Conservation (phyloP, 352 stramenopile genomes). For the Phytophthora cactorum region DNA sequence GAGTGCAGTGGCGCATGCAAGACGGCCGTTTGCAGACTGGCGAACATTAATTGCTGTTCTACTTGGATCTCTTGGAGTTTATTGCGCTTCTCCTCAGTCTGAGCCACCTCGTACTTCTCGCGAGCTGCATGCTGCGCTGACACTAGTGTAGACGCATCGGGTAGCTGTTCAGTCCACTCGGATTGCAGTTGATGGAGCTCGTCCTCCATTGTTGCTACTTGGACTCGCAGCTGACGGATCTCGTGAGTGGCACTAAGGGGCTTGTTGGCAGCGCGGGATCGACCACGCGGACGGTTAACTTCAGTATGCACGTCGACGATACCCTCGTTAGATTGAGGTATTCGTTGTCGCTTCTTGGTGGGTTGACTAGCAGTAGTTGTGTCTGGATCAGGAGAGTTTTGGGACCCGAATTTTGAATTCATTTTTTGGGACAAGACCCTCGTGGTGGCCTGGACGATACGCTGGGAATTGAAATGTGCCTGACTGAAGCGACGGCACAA, state of each 20-base stretch:
- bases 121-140: conserved; percentile 1
- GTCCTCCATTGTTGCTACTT: conserved; percentile 1
- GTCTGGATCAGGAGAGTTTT: neutral
- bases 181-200: neutral
- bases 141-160: neutral
- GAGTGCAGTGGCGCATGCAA: conserved; percentile 35
- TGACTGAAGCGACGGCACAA: neutral
- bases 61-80: neutral
- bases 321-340: neutral
- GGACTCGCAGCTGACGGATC: neutral
- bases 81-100: neutral
- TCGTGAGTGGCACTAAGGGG: neutral
- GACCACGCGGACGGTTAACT: neutral
- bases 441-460: neutral
- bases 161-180: conserved; percentile 3
- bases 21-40: conserved; percentile 42
- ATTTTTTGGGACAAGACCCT: neutral
- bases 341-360: neutral
- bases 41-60: neutral
- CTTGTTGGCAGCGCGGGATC: neutral
- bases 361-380: neutral
- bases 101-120: neutral
- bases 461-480: neutral
- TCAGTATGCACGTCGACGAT: neutral
- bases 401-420: neutral